A percentile compares a stretch with the other conserved stretches of the same genome.
Conservation (phyloP, 208 protist genomes). For the Borovskyia barvae region DNA sequence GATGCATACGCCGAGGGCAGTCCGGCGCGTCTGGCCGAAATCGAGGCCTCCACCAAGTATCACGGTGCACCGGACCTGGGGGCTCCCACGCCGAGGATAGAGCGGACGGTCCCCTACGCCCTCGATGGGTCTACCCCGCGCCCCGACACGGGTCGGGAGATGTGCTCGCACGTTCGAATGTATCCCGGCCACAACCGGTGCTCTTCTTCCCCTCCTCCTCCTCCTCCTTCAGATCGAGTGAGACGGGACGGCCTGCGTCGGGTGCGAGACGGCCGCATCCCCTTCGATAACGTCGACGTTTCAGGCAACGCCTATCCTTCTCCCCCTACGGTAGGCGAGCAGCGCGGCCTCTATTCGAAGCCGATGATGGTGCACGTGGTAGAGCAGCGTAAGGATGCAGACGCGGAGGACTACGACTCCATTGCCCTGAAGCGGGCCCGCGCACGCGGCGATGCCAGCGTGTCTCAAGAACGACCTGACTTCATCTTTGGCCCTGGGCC, state of each 20-base stretch:
- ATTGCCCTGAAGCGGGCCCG: conserved; percentile 51
- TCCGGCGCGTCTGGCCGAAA: conserved; percentile 27
- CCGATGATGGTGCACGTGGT: conserved; percentile 34
- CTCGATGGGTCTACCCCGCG: conserved; percentile 39
- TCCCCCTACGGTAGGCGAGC: conserved; percentile 62
- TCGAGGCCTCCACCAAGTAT: conserved; percentile 27
- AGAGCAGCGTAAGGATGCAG: conserved; percentile 13
- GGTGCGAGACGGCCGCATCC: conserved; percentile 24
- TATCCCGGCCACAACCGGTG: conserved; percentile 35
- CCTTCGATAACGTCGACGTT: conserved; percentile 41
- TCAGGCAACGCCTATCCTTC: conserved; percentile 57
- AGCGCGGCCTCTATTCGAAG: conserved; percentile 22
- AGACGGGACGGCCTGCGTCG: conserved; percentile 24
- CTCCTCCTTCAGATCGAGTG: conserved; percentile 11
- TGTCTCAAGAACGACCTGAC: conserved; percentile 28
- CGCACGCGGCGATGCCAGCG: conserved; percentile 22
- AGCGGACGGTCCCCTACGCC: conserved; percentile 54
- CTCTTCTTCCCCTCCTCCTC: too few species aligned
- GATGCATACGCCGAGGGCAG: conserved; percentile 49
- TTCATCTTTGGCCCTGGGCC: conserved; percentile 46
- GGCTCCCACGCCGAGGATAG: conserved; percentile 21
- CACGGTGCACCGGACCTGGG: conserved; percentile 33
- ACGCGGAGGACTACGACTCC: conserved; percentile 37
- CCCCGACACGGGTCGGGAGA: conserved; percentile 27
- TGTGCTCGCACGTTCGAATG: conserved; percentile 25